A percentile compares a stretch with the other conserved stretches of the same genome.
Conservation (phyloP, 192 early-diverging fungal genomes). For the Gonapodya prolifera region DNA sequence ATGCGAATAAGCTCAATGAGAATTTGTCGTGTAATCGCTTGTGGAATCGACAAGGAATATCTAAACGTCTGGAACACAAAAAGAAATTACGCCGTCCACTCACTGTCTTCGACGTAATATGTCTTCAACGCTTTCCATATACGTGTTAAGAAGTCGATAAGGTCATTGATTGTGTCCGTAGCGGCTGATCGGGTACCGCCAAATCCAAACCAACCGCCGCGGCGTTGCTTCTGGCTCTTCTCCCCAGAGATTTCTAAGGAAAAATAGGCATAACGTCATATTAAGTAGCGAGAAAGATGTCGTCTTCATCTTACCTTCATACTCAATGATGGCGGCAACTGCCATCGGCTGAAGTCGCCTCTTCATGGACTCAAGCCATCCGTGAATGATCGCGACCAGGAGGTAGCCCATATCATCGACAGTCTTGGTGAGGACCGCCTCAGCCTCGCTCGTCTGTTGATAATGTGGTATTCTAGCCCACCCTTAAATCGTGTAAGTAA, state of each 20-base stretch:
- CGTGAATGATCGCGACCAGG: conserved; percentile 91
- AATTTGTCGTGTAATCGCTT: conserved; percentile 78
- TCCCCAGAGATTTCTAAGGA: too few species aligned
- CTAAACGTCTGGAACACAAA: background rate
- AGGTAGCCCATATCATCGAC: conserved; percentile 83
- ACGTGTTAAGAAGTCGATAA: conserved; percentile 86
- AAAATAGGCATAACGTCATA: too few species aligned
- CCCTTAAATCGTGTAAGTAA: conserved; percentile 71
- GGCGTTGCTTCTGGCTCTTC: too few species aligned
- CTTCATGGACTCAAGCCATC: conserved; percentile 97
- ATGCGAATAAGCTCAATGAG: conserved; percentile 88
- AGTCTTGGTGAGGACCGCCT: conserved; percentile 72
- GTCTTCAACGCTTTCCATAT: conserved; percentile 92
- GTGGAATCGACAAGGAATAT: too few species aligned
- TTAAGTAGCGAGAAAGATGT: too few species aligned
- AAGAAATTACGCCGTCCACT: too few species aligned
- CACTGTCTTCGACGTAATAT: conserved; percentile 78
- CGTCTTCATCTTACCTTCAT: conserved; percentile 81
- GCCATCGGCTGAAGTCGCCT: conserved; percentile 89
- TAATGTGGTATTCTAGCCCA: too few species aligned
- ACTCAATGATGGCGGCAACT: conserved; percentile 91
- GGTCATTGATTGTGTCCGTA: conserved; percentile 94
- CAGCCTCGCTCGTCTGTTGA: conserved; percentile 39
- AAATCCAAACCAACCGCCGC: too few species aligned
- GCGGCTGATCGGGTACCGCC: too few species aligned